Base-by-base conservation (phyloP, 208 protist species). In the Leishmania aethiopica region DNA sequence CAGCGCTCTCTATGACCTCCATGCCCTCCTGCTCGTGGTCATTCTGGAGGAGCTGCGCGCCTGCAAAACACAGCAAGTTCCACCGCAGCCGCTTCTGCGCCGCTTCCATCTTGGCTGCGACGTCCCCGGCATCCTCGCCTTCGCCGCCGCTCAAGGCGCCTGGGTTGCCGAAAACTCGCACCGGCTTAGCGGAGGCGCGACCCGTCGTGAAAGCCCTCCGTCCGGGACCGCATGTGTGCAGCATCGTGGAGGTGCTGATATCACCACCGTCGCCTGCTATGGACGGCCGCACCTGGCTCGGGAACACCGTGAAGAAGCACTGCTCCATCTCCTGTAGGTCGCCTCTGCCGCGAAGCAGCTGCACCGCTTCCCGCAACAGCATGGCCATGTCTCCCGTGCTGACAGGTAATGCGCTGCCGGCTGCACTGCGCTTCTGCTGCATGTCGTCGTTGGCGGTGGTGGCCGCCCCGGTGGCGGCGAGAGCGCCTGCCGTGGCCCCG, bases 321-420 rank as follows among this genome's bases (percentile, higher is more conserved):
- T 83, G 86, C 49, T 89, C 86, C 69, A 89, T 87, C 66, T 92
- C 89, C 22, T 86, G 84, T 42, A 87, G 80, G 49, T 92, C 86
- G 8, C 83, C 89, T 6, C 78, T 78, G 35, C 84, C 84, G 55
- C 81, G 84, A 35, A 92, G 84, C 2, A 92, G 89, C 8, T 53
- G 70, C n/a, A 87, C 79, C 37, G 89, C 89, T 55, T 88, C 86
- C 64, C 87, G 81, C n/a, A 88, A 66, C 62, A 84, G 78, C 22
- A 32, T 53, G 40, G 88, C 60, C 3, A 79, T 77, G 19, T 78
- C 79, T 10, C 74, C 62, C 40, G 71, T 71, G 62, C 35, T 66
- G 40, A 75, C 37, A 53, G 32, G 42, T 0, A 71, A 4, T 42
- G 28, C 13, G 47, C n/a, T 81, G 69, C 59, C 53, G 45, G n/a